These are phyloP conservation scores for Trametes elegans DNA, from an alignment of 768 basidiomycete species.

Conservation along the genomic window DNA sequence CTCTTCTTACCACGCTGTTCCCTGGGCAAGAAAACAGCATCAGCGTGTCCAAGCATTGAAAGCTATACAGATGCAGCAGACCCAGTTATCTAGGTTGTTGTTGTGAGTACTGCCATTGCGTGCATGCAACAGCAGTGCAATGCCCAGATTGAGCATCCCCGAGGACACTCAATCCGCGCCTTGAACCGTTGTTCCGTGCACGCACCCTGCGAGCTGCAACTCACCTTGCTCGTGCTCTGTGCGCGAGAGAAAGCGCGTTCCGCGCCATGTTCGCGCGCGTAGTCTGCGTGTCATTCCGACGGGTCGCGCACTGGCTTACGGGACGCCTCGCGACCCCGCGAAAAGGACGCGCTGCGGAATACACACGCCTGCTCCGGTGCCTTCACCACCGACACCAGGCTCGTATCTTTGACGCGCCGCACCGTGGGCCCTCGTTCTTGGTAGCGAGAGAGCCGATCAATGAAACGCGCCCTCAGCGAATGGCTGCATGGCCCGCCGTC, in stretches of 20 bases:
- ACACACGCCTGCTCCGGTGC: too few species aligned
- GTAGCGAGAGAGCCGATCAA: slow-evolving; percentile 6
- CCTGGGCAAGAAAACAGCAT: too few species aligned
- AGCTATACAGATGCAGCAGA: too few species aligned
- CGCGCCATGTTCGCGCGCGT: neutral
- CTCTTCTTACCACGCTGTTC: neutral
- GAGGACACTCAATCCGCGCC: slow-evolving; percentile 4
- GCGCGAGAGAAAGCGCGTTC: too few species aligned
- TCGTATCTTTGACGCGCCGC: slow-evolving; percentile 1
- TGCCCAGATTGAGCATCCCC: slow-evolving; percentile 5
- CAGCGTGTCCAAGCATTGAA: too few species aligned
- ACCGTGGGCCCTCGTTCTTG: neutral
- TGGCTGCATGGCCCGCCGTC: neutral
- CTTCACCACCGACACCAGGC: too few species aligned
- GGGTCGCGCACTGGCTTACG: too few species aligned
- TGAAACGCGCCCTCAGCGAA: neutral
- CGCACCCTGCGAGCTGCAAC: neutral
- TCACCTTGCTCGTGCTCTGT: neutral
- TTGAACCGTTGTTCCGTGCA: slow-evolving; percentile 4
- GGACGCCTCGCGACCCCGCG: too few species aligned
- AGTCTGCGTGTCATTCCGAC: too few species aligned
- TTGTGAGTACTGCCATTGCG: neutral
- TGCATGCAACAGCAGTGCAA: slow-evolving; percentile 6
- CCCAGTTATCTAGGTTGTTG: too few species aligned
- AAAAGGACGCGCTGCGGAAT: too few species aligned